Conservation (phyloP, 495 filamentous ascomycete genomes). For the Penicillium crystallinum region DNA sequence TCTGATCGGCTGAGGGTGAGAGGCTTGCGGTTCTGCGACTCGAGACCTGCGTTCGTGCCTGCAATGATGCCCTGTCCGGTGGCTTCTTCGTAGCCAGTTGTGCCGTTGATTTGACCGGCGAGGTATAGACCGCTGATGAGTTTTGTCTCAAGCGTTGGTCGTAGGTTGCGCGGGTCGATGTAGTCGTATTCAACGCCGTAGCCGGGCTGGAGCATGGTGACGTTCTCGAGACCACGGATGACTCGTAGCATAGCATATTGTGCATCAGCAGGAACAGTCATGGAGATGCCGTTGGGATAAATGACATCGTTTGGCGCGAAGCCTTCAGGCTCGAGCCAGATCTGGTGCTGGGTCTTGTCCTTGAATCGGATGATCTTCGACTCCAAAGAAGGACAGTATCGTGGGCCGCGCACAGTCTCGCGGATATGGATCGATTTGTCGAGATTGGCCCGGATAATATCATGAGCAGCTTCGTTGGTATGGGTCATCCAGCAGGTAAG, state of each 20-base stretch:
- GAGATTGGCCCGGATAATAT: constrained; percentile 79
- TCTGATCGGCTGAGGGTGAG: constrained; percentile 75
- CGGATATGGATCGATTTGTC: constrained; percentile 93
- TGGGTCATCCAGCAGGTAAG: constrained; percentile 77
- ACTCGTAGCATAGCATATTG: constrained; percentile 82
- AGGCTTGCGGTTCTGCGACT: constrained; percentile 56
- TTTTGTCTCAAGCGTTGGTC: constrained; percentile 89
- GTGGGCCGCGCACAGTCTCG: constrained; percentile 87
- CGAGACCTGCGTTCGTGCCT: constrained; percentile 86
- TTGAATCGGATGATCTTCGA: constrained; percentile 89
- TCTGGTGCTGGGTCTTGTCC: constrained; percentile 70
- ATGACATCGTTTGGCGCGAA: constrained; percentile 80
- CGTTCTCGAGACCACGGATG: constrained; percentile 80
- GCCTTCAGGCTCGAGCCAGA: constrained; percentile 97
- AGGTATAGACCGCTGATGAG: constrained; percentile 83
- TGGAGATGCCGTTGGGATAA: constrained; percentile 95
- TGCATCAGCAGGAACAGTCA: constrained; percentile 85
- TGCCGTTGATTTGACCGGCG: constrained; percentile 97
- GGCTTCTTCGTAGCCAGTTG: constrained; percentile 96
- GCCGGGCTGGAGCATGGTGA: constrained; percentile 89
- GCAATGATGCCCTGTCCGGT: constrained; percentile 91
- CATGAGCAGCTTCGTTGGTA: constrained; percentile 78
- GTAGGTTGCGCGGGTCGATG: constrained; percentile 84
- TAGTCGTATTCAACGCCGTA: constrained; percentile 99
- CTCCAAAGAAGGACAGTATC: constrained; percentile 94